Evolutionary conservation across 257 asterid genomes (phyloP), one percentile per base, ranked within the genome.

Genomic region (Salvia splendens): DNA sequence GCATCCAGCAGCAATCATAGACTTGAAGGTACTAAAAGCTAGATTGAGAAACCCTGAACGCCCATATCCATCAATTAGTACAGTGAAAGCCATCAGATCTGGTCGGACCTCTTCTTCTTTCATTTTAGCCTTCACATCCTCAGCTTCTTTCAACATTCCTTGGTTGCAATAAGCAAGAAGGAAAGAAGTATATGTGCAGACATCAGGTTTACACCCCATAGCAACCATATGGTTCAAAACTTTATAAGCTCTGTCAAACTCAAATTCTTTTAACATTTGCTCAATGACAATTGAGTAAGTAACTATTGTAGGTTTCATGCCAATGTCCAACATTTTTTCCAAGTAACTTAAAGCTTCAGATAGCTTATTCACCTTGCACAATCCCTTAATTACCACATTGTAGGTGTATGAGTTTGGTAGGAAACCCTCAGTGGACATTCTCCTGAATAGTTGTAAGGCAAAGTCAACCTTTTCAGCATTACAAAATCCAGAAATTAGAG

Each of bases 121-220:
- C 92, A 89, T 87, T 67, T 71, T 83, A 20, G 38, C 61, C 82
- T 87, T 79, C 73, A 82, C 68, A 64, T 68, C 81, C 78, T 87
- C 95, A 5, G 89, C 96, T 77, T 87, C 91, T 72, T 77, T 82
- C 80, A 85, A 61, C 81, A 75, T 86, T 60, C 91, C 87, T 71
- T 70, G 88, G 69, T 89, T 89, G 89, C 87, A 85, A 71, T 86
- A 87, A 57, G 95, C 95, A 56, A 85, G 73, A 61, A 89, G 85
- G 76, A 83, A 82, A n/a, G 87, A 78, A 72, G 95, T 86, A 75
- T 86, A 89, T 35, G 83, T 84, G 77, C 90, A 86, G 57, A 89
- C 82, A 65, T 89, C 95, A 61, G 95, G 92, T 71, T 79, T 81
- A 70, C 47, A 56, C 51, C 95, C 92, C 66, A 33, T 63, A 64